These are phyloP conservation scores for Yamadazyma triangularis DNA, from an alignment of 1,139 yeast genomes.

Conservation along the genomic window DNA sequence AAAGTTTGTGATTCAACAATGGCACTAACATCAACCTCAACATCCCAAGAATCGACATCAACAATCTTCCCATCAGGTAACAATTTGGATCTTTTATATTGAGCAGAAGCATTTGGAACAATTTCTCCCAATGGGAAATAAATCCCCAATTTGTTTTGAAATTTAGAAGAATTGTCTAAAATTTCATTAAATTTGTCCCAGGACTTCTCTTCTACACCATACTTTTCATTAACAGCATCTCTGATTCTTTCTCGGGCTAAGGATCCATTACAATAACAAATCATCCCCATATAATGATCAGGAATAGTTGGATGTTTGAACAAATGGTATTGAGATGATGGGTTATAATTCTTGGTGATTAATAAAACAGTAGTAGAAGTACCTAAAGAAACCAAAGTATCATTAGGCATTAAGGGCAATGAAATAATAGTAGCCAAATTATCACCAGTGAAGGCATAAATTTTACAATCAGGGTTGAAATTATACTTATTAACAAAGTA, in stretches of 20 bases:
- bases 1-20: conserved; percentile 86
- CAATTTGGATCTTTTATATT: conserved; percentile 46
- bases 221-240: conserved; percentile 53
- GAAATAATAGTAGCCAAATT: conserved; percentile 86
- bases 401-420: conserved; percentile 71
- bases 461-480: conserved; percentile 45
- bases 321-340: conserved; percentile 79
- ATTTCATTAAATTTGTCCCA: conserved; percentile 70
- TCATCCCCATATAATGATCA: conserved; percentile 86
- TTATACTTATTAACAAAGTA: conserved; percentile 69
- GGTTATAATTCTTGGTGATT: conserved; percentile 71
- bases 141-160: conserved; percentile 57
- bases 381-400: conserved; percentile 77
- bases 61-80: conserved; percentile 11
- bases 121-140: conserved; percentile 89
- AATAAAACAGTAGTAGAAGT: conserved; percentile 85
- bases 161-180: conserved; percentile 33
- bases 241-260: conserved; percentile 78
- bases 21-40: conserved; percentile 66
- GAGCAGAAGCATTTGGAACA: conserved; percentile 73
- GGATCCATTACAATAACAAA: conserved; percentile 90
- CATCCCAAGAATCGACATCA: conserved; percentile 27
- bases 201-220: conserved; percentile 25
- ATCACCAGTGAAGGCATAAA: conserved; percentile 82
- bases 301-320: conserved; percentile 83